Percentiles rank a stretch among this genome's conserved stretches.
phyloP scores from a whole-genome alignment of 2,329 filamentous ascomycete species.

The Pseudomassariella vexata region DNA sequence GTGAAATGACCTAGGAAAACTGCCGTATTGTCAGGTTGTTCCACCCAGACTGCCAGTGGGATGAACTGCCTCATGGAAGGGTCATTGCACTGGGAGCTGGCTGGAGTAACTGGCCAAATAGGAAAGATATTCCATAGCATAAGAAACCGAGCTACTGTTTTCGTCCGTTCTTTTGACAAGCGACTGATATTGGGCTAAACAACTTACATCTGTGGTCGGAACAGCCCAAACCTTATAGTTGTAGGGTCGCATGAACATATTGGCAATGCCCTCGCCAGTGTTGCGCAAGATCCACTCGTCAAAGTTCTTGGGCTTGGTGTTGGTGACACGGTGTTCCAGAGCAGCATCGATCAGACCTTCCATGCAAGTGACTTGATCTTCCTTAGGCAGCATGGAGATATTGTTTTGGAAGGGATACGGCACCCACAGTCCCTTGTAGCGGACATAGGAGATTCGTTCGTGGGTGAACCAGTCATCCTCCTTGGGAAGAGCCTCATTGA shows the following conservation, averaged over 20 bases:
- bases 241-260: conserved; percentile 98
- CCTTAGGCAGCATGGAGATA: conserved; percentile 95
- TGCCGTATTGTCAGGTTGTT: too few species aligned
- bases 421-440: conserved; percentile 94
- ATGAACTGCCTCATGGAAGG: too few species aligned
- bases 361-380: conserved; percentile 91
- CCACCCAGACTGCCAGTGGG: too few species aligned
- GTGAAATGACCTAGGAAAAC: too few species aligned
- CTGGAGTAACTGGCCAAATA: too few species aligned
- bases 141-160: too few species aligned
- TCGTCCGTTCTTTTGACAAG: too few species aligned
- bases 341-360: conserved; percentile 95
- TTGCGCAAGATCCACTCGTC: conserved; percentile 97
- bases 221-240: conserved; percentile 99
- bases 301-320: conserved; percentile 91
- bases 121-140: too few species aligned
- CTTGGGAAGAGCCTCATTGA: conserved; percentile 92
- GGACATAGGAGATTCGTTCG: conserved; percentile 98
- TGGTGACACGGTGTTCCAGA: conserved; percentile 77
- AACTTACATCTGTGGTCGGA: conserved; percentile 82
- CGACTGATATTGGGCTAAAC: too few species aligned
- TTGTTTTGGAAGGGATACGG: conserved; percentile 99
- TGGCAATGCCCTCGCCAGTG: conserved; percentile 81
- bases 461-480: conserved; percentile 95
- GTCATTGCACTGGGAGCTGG: too few species aligned